Base-by-base conservation (phyloP, 2,329 filamentous ascomycete genomes). In the Penicillium occitanis region DNA sequence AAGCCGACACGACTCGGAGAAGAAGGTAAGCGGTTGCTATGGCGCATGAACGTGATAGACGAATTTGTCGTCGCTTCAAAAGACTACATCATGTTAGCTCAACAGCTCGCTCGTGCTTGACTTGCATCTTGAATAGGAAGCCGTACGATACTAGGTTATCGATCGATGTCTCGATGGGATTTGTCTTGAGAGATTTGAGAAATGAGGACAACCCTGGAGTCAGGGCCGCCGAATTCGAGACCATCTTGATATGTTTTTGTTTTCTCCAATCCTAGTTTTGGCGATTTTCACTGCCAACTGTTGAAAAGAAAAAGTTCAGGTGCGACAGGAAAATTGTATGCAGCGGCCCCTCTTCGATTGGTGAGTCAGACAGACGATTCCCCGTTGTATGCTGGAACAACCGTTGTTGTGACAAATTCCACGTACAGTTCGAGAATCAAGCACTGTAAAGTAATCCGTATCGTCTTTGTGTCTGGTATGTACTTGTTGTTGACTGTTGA, bases 11-110 rank as follows among this genome's bases (percentile, higher is more conserved):
- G 25, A 97, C 91, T 68, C 92, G 90, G 61, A 93, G 87, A 51
- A 99, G 88, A 33, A 98, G 88, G 72, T 96, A 91, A 25, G 93
- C 91, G 2, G 94, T 98, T 68, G 93, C 93, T 67, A 95, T 88
- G 66, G 95, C 95, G 80, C 93, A 97, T 77, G 91, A 88, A 77
- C 95, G 88, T 57, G 93, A 92, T 70, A 92, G 92, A 68, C 87
- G 88, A 74, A 99, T 96, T 76, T 98, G 94, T 72, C 93, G 86
- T 76, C 93, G 86, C 79, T 97, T 97, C 70, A 99, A 86, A 22
- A 97, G 88, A 62, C 92, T 95, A 72, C 57, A 65, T 66, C 67
- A 72, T 69, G 58, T 73, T 65, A 71, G 71, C 65, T 42, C 59
- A 61, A 55, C 19, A 14, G 1, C 7, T 51, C 48, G 13, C 13